Conservation (phyloP, 2,329 filamentous ascomycete species). For the Hypoxylon sp. region DNA sequence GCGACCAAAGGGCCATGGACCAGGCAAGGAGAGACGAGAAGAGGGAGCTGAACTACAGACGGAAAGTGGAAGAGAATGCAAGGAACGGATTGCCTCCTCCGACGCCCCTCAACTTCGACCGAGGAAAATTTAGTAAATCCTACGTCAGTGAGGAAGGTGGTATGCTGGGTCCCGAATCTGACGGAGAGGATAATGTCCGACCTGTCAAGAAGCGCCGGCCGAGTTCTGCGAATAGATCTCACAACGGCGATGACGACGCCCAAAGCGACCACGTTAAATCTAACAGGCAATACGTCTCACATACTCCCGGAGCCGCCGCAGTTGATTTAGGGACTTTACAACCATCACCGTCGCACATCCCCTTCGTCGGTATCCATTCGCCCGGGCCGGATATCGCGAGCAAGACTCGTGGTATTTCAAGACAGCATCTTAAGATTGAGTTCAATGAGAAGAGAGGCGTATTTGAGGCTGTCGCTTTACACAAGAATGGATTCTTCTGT, state of each 20-base stretch:
- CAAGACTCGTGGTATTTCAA: slow-evolving; percentile 80
- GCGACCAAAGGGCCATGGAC: slow-evolving; percentile 73
- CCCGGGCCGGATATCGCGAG: slow-evolving; percentile 71
- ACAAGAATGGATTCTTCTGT: slow-evolving; percentile 78
- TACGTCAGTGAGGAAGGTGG: slow-evolving; percentile 79
- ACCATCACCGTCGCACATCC: slow-evolving; percentile 73
- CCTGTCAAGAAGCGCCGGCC: slow-evolving; percentile 63
- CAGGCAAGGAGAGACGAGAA: slow-evolving; percentile 68
- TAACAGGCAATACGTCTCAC: slow-evolving; percentile 72
- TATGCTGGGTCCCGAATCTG: slow-evolving; percentile 75
- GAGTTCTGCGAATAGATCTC: slow-evolving; percentile 59
- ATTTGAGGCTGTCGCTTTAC: slow-evolving; percentile 75
- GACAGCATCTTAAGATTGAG: slow-evolving; percentile 79
- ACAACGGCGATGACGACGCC: slow-evolving; percentile 59
- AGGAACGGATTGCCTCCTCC: slow-evolving; percentile 66
- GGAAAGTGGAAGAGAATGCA: slow-evolving; percentile 63
- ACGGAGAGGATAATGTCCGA: slow-evolving; percentile 66
- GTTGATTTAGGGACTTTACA: slow-evolving; percentile 73
- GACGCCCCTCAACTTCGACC: slow-evolving; percentile 65
- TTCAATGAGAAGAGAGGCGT: slow-evolving; percentile 74
- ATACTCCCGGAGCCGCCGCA: slow-evolving; percentile 71
- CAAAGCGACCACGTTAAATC: slow-evolving; percentile 64
- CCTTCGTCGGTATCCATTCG: slow-evolving; percentile 81
- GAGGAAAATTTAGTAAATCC: slow-evolving; percentile 72
- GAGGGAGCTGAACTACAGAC: slow-evolving; percentile 62